These are phyloP conservation scores for Pascua sp. DNA, from an alignment of 1,284 basidiomycete species.

Conservation along the genomic window DNA sequence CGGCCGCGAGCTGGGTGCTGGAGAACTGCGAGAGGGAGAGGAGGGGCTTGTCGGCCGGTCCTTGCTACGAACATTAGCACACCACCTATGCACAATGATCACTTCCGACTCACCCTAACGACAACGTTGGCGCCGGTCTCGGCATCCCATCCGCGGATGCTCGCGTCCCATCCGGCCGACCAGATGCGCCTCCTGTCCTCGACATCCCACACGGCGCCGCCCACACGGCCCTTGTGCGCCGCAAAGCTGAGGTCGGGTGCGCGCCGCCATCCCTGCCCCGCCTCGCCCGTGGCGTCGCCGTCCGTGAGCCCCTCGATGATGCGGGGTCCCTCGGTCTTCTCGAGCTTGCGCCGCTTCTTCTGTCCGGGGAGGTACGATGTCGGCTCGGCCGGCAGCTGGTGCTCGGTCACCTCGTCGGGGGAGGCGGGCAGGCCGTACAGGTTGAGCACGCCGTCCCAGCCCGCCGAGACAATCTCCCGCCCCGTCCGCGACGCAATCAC, in stretches of 20 bases:
- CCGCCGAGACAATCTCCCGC: slow-evolving; percentile 64
- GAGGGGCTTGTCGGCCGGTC: slow-evolving; percentile 50
- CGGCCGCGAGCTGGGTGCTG: slow-evolving; percentile 50
- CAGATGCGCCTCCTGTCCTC: slow-evolving; percentile 33
- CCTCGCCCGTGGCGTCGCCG: slow-evolving; percentile 35
- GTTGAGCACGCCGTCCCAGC: slow-evolving; percentile 76
- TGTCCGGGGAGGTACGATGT: slow-evolving; percentile 44
- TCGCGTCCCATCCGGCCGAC: slow-evolving; percentile 53
- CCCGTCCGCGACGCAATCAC: slow-evolving; percentile 59
- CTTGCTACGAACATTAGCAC: slow-evolving; percentile 33
- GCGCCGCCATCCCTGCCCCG: slow-evolving; percentile 42
- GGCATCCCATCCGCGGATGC: slow-evolving; percentile 53
- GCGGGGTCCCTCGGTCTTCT: slow-evolving; percentile 42
- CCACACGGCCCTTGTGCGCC: slow-evolving; percentile 46
- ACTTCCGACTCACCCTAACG: slow-evolving; percentile 39
- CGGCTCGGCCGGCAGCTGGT: slow-evolving; percentile 47
- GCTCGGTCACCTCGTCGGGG: slow-evolving; percentile 32
- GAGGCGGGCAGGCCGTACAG: slow-evolving; percentile 54
- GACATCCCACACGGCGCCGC: slow-evolving; percentile 44
- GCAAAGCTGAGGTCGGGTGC: slow-evolving; percentile 40
- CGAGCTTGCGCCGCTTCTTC: slow-evolving; percentile 60
- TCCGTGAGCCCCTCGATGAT: slow-evolving; percentile 51
- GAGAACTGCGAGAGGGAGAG: slow-evolving; percentile 51
- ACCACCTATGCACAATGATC: too few relatives aligned
- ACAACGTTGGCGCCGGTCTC: slow-evolving; percentile 45